Evolutionary conservation across 306 rosid genomes (phyloP).

Genomic region (Dryas alaskensis): DNA sequence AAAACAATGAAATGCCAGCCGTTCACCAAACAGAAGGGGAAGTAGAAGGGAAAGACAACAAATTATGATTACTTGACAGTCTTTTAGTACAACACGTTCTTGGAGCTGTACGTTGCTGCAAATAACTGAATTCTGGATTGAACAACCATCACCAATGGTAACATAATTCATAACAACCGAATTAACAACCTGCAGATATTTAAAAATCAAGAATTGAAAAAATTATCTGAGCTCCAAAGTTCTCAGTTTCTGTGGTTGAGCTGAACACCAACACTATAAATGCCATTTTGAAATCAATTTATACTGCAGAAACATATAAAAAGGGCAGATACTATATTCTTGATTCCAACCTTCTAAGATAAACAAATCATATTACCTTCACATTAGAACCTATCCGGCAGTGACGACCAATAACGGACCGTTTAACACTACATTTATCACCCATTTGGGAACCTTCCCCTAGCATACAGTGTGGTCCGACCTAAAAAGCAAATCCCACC

Average conservation of each 20-base stretch:
- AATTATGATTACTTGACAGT: conserved; percentile 69
- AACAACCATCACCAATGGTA: conserved; percentile 81
- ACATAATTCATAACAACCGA: conserved; percentile 93
- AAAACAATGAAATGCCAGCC: conserved; percentile 24
- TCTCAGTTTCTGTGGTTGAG: background rate
- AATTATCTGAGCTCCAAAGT: background rate
- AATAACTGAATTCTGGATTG: conserved; percentile 87
- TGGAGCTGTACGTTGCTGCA: conserved; percentile 97
- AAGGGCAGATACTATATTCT: background rate
- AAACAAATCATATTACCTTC: conserved; percentile 54
- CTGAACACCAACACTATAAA: background rate
- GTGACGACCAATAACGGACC: conserved; percentile 97
- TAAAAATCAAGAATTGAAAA: conserved; percentile 1
- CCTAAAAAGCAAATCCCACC: conserved; percentile 45
- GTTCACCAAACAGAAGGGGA: background rate
- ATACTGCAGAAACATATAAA: background rate
- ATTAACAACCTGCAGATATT: conserved; percentile 61
- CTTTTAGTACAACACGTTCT: conserved; percentile 79
- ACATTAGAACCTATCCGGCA: conserved; percentile 97
- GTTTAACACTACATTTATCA: conserved; percentile 93
- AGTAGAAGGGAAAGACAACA: background rate
- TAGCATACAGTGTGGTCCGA: conserved; percentile 99
- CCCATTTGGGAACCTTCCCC: conserved; percentile 99
- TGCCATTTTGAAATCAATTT: conserved; percentile 10
- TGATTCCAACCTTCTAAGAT: conserved; percentile 15